Evolutionary conservation across 2,329 filamentous ascomycete genomes (phyloP), one percentile per base, ranked within the genome.

Genomic region (Cladosporium cucumerinum): DNA sequence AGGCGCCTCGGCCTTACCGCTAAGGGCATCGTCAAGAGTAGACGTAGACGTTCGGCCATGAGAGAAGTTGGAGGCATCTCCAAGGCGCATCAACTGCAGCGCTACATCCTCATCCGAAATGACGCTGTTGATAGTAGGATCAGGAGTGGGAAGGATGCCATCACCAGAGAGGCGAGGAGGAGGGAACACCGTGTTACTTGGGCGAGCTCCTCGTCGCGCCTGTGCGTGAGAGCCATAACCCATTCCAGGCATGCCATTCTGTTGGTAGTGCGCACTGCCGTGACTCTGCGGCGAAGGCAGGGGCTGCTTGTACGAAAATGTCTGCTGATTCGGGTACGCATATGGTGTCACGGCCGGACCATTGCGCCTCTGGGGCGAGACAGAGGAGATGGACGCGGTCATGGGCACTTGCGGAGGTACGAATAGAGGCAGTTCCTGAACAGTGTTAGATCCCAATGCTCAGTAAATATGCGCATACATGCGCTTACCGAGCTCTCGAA

Each of bases 61-160:
- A 1, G 93, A 96, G 73, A 96, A 90, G 76, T 96, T 96, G 64
- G 93, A 95, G 71, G 93, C 92, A 76, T 97, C 93, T 54, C 95
- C 93, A 63, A 99, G 86, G 71, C 94, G 90, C 89, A 99, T 98
- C 73, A 99, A 84, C 80, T 98, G 95, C 75, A 97, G 89, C 65
- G 95, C 95, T 67, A 98, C 95, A 78, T 99, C 95, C 78, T 99
- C 95, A 76, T 99, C 95, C 16, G 94, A 98, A 78, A 99, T 94
- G 77, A 92, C 96, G 79, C 94, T 98, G 63, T 92, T 92, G 71
- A 98, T 91, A 14, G 95, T 99, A n/a, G 94, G 94, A 72, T 98
- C 95, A 28, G 95, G 95, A 2, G 95, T 99, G 23, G 93, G 93
- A 68, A 97, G 82, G 70, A 96, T 86, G 63, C 88, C 87, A 68